phyloP scores from a whole-genome alignment of 1,284 basidiomycete genomes.

The Chalciporus piperatoides region DNA sequence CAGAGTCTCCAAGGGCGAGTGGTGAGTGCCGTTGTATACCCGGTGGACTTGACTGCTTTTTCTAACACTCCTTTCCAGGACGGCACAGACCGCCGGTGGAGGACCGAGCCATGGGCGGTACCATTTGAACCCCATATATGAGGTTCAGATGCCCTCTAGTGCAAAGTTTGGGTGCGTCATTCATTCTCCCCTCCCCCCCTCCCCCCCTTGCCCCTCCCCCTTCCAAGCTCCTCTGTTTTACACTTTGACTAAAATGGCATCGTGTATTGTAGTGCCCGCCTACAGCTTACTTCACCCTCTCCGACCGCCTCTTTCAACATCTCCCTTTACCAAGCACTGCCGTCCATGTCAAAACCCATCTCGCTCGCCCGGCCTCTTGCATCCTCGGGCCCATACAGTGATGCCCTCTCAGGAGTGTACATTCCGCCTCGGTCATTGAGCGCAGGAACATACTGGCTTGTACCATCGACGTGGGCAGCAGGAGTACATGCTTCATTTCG shows the following conservation, averaged over 20 bases:
- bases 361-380: conserved; percentile 45
- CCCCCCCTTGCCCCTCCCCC: too few relatives aligned
- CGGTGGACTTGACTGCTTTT: background rate
- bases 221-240: too few relatives aligned
- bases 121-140: conserved; percentile 64
- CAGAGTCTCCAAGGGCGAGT: conserved; percentile 61
- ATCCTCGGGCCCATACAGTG: conserved; percentile 78
- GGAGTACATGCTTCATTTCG: conserved; percentile 57
- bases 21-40: conserved; percentile 45
- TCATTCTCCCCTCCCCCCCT: too few relatives aligned
- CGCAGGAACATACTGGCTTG: conserved; percentile 64
- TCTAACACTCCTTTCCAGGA: conserved; percentile 39
- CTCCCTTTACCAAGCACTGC: conserved; percentile 47
- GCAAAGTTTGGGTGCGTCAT: conserved; percentile 59
- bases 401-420: conserved; percentile 66
- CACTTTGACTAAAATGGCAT: conserved; percentile 3
- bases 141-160: conserved; percentile 51
- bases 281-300: conserved; percentile 53
- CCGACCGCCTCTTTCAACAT: conserved; percentile 53
- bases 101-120: conserved; percentile 64
- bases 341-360: conserved; percentile 13
- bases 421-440: conserved; percentile 50
- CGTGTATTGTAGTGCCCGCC: conserved; percentile 49
- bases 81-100: conserved; percentile 54
- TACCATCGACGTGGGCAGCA: conserved; percentile 71